phyloP scores from a whole-genome alignment of 805 yeast genomes.

The Metschnikowia aberdeeniae region DNA sequence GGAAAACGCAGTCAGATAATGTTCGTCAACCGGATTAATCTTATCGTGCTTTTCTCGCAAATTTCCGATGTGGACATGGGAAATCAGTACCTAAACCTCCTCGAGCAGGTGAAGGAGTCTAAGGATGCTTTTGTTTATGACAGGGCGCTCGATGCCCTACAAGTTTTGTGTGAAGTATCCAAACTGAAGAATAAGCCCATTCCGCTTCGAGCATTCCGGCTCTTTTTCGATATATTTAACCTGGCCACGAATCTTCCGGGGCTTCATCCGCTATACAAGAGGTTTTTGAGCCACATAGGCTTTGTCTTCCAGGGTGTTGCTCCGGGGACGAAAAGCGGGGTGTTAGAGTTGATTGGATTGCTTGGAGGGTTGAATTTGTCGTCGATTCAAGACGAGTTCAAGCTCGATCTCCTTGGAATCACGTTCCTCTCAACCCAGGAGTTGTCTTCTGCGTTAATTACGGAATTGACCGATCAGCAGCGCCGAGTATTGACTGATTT shows the following conservation, averaged over 20 bases:
- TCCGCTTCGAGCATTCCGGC: slow-evolving; percentile 20
- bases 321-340: background rate
- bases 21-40: slow-evolving; percentile 36
- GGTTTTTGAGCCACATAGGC: slow-evolving; percentile 5
- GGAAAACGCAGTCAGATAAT: slow-evolving; percentile 26
- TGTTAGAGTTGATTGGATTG: slow-evolving; percentile 8
- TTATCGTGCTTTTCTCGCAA: slow-evolving; percentile 31
- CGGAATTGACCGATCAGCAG: slow-evolving; percentile 16
- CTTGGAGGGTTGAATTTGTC: slow-evolving; percentile 6
- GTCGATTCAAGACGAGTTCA: slow-evolving; percentile 4
- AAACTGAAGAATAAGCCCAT: slow-evolving; percentile 9
- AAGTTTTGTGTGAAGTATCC: slow-evolving; percentile 18
- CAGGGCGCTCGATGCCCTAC: slow-evolving; percentile 21
- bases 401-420: slow-evolving; percentile 9
- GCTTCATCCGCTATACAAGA: slow-evolving; percentile 3
- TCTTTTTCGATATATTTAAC: slow-evolving; percentile 15
- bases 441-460: background rate
- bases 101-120: slow-evolving; percentile 21
- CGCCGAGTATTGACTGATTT: slow-evolving; percentile 15
- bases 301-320: slow-evolving; percentile 6
- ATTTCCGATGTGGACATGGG: slow-evolving; percentile 32
- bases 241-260: slow-evolving; percentile 5
- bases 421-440: slow-evolving; percentile 10
- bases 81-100: slow-evolving; percentile 24
- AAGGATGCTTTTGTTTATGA: slow-evolving; percentile 24